These are phyloP conservation scores for Blumeria hordei DNA, from an alignment of 2,329 filamentous ascomycete genomes.

Conservation along the genomic window DNA sequence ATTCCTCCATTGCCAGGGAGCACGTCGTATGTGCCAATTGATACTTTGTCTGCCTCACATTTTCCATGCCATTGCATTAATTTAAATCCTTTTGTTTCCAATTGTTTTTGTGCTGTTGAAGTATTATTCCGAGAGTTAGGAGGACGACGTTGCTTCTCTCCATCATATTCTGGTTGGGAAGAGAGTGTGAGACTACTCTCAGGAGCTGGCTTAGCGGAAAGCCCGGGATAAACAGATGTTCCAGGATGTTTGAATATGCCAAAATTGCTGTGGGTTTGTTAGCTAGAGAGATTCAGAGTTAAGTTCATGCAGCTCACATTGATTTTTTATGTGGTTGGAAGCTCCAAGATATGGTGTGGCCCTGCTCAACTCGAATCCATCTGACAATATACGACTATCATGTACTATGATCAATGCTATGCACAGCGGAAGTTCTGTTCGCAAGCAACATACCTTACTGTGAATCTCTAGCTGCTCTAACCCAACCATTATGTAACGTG, in stretches of 20 bases:
- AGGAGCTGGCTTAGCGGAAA: conserved; percentile 5
- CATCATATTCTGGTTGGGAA: conserved; percentile 8
- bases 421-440: conserved; percentile 1
- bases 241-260: conserved; percentile 95
- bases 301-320: conserved; percentile 28
- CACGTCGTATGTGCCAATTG: conserved; percentile 73
- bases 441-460: conserved; percentile 48
- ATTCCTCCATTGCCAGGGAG: conserved; percentile 54
- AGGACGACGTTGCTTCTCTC: conserved; percentile 12
- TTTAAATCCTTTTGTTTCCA: conserved; percentile 42
- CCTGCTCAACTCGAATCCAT: conserved; percentile 80
- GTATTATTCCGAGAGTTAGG: conserved; percentile 29
- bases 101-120: conserved; percentile 34
- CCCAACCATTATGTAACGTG: conserved; percentile 45
- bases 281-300: conserved; percentile 2
- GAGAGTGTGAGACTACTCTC: conserved; percentile 5
- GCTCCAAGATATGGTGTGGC: conserved; percentile 90
- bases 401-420: conserved; percentile 5
- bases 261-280: conserved; percentile 41
- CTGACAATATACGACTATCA: conserved; percentile 83
- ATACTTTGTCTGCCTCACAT: conserved; percentile 89
- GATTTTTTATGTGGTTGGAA: conserved; percentile 96
- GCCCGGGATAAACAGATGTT: conserved; percentile 15
- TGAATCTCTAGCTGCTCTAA: conserved; percentile 96
- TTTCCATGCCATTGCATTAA: conserved; percentile 72